Conservation (phyloP, 2,329 filamentous ascomycete species). For the Cladophialophora bantiana region DNA sequence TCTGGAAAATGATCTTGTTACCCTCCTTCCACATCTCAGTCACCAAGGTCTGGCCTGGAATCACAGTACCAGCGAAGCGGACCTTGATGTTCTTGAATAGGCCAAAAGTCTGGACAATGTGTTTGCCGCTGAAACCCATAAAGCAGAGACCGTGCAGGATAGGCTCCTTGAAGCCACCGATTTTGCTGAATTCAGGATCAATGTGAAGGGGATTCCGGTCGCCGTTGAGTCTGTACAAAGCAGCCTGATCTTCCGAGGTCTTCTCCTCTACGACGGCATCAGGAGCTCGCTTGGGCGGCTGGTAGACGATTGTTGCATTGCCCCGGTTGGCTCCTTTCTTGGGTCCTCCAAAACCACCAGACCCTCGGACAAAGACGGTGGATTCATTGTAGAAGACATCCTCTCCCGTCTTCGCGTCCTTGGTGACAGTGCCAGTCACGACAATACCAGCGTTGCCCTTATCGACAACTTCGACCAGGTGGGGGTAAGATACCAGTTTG, state of each 20-base stretch:
- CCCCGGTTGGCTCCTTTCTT: constrained; percentile 80
- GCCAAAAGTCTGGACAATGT: constrained; percentile 83
- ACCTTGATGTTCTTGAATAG: constrained; percentile 91
- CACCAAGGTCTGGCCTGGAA: constrained; percentile 77
- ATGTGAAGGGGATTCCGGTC: constrained; percentile 97
- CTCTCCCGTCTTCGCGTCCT: constrained; percentile 83
- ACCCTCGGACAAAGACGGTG: constrained; percentile 89
- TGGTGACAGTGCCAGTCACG: constrained; percentile 79
- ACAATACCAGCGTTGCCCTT: constrained; percentile 90
- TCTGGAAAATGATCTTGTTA: constrained; percentile 80
- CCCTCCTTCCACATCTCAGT: constrained; percentile 96
- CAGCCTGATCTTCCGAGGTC: constrained; percentile 90
- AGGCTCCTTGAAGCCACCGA: constrained; percentile 91
- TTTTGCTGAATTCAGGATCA: constrained; percentile 90
- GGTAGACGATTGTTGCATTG: constrained; percentile 78
- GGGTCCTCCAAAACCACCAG: constrained; percentile 86
- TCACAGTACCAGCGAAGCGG: constrained; percentile 82
- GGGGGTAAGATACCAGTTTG: constrained; percentile 38
- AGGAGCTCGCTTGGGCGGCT: constrained; percentile 75
- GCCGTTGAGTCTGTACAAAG: constrained; percentile 88
- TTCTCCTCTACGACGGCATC: constrained; percentile 84
- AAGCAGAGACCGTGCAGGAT: constrained; percentile 98
- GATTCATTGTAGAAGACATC: constrained; percentile 97
- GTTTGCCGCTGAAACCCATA: constrained; percentile 86
- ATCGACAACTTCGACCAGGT: constrained; percentile 90